Evolutionary conservation across 2,329 filamentous ascomycete genomes (phyloP).

Genomic region (Penicillium sp.): DNA sequence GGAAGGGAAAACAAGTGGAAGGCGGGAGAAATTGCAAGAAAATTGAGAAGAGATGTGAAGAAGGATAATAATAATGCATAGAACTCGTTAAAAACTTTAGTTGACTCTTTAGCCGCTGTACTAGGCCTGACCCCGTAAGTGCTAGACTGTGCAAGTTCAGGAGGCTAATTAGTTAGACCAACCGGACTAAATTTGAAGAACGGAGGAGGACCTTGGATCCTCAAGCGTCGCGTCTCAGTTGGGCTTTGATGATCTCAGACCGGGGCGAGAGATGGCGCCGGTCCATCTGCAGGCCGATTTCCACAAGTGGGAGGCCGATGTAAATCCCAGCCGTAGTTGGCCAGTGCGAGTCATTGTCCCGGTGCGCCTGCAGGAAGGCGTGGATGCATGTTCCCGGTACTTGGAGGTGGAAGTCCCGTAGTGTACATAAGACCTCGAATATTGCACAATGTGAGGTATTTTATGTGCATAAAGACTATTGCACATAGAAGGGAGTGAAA

Average conservation of each 20-base stretch:
- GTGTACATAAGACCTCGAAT: neutral
- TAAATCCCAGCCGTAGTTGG: neutral
- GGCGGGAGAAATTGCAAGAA: neutral
- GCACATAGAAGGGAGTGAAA: neutral
- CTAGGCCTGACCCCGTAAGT: neutral
- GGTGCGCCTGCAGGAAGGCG: neutral
- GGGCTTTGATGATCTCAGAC: conserved; percentile 2
- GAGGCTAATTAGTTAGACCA: neutral
- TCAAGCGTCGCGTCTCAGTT: neutral
- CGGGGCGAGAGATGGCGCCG: neutral
- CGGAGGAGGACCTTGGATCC: neutral
- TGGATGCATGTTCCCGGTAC: conserved; percentile 3
- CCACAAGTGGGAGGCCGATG: neutral
- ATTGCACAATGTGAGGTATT: neutral
- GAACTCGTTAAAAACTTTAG: neutral
- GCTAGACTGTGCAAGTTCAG: neutral
- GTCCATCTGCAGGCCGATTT: neutral
- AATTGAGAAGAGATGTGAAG: neutral
- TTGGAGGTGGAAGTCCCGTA: neutral
- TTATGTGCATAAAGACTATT: conserved; percentile 1
- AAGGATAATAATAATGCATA: neutral
- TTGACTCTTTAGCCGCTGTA: neutral
- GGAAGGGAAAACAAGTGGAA: neutral
- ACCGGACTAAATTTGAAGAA: neutral
- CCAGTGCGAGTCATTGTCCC: neutral